Evolutionary conservation across 2,329 filamentous ascomycete genomes (phyloP), one percentile per base, ranked within the genome.

Genomic region (Xylaria sp.): DNA sequence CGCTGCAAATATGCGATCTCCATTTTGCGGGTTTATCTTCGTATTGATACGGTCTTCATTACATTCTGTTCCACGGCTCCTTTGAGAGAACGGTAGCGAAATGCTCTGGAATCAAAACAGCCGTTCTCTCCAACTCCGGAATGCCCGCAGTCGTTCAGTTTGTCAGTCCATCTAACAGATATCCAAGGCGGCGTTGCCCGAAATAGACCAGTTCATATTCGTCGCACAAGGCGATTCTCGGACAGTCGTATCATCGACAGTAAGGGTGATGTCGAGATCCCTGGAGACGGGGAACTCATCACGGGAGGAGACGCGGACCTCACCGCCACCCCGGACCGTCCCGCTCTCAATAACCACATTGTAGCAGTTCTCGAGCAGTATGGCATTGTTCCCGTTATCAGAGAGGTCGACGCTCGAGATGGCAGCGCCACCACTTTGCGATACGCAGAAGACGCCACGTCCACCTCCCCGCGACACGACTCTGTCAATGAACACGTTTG

Each of bases 281-380:
- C 72, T 71, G 37, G 75, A 84, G 64, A 81, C 82, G 9, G 78
- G 73, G 61, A 85, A 85, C 71, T 85, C 82, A 19, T 69, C 66
- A 11, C 82, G 74, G 1, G 82, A 81, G 1, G 81, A 70, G 10
- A 84, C 63, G 2, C 82, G 75, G 6, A 84, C 81, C 69, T 84
- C 81, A 0, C 82, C 82, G 1, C 82, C 82, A 1, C 81, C 79
- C 30, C 76, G 78, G 23, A 85, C 78, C 2, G 74, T 79, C 0
- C 82, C 82, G 16, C 77, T 76, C 1, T 68, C 70, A 67, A 84
- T 83, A 1, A 72, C 70, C 37, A 85, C 63, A 55, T 81, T 80
- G 68, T 84, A 84, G 72, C 82, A 84, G 69, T 85, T 85, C 74
- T 85, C 82, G 34, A 85, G 79, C 1, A 85, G 73, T 18, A 84